Evolutionary conservation across 768 basidiomycete species (phyloP).

Genomic region (Pleurotus djamor): DNA sequence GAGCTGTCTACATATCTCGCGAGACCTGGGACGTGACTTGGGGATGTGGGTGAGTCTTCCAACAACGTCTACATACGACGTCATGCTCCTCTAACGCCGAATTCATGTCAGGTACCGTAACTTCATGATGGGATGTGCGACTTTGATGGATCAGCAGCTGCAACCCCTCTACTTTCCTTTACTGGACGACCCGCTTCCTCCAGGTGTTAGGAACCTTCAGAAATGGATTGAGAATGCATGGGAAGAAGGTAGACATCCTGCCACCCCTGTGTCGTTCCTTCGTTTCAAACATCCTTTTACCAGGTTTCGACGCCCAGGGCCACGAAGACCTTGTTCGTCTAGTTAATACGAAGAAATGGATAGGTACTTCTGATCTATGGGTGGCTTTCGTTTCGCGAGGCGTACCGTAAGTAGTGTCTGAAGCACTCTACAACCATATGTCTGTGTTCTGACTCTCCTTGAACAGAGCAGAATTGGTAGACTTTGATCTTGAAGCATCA

Average conservation of each 20-base stretch:
- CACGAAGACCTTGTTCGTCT: conserved; percentile 54
- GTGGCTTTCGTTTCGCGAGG: conserved; percentile 76
- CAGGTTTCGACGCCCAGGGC: conserved; percentile 77
- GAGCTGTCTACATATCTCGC: conserved; percentile 53
- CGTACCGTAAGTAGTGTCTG: conserved; percentile 64
- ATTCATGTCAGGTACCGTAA: conserved; percentile 65
- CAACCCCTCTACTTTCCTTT: conserved; percentile 64
- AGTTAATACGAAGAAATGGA: conserved; percentile 65
- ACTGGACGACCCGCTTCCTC: conserved; percentile 54
- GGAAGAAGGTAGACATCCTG: conserved; percentile 46
- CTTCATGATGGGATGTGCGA: conserved; percentile 75
- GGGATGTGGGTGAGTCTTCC: conserved; percentile 67
- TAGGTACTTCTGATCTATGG: conserved; percentile 83
- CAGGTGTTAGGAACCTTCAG: conserved; percentile 76
- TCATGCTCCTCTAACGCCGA: not conserved
- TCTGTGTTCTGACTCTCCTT: not conserved
- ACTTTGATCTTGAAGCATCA: conserved; percentile 52
- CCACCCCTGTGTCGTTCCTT: not conserved
- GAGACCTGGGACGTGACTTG: conserved; percentile 64
- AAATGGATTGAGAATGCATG: conserved; percentile 82
- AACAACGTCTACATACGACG: not conserved
- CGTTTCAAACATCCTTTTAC: conserved; percentile 10
- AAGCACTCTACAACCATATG: not conserved
- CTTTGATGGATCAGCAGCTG: conserved; percentile 62
- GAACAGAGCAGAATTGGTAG: conserved; percentile 57